phyloP scores from a whole-genome alignment of 225 moss, liverwort and hornwort species.

The Sphagnum contortum region DNA sequence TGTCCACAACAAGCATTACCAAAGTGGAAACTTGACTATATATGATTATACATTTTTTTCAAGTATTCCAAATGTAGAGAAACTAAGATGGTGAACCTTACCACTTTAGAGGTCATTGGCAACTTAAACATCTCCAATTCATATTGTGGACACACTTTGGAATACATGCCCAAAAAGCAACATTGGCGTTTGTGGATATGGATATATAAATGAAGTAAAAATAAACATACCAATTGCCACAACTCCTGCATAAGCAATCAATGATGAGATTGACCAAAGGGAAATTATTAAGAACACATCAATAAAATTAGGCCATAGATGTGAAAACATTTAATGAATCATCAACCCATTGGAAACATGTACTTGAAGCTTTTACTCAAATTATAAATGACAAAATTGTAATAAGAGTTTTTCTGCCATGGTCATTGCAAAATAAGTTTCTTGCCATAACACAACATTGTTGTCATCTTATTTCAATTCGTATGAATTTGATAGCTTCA shows the following conservation, averaged over 20 bases:
- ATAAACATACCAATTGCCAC: slow-evolving; percentile 63
- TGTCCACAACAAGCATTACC: no score
- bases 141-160: slow-evolving; percentile 44
- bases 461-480: slow-evolving; percentile 35
- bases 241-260: slow-evolving; percentile 40
- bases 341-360: neutral
- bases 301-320: no score
- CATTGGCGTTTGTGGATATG: slow-evolving; percentile 76
- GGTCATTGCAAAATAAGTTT: slow-evolving; percentile 68
- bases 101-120: slow-evolving; percentile 16
- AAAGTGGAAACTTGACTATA: no score
- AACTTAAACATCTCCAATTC: slow-evolving; percentile 7
- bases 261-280: neutral
- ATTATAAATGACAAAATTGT: slow-evolving; percentile 38
- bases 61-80: no score
- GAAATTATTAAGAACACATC: neutral
- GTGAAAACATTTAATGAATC: no score
- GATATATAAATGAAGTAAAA: slow-evolving; percentile 72
- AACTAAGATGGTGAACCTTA: neutral
- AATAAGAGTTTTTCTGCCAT: slow-evolving; percentile 78
- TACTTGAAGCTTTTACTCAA: slow-evolving; percentile 54
- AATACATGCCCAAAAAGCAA: slow-evolving; percentile 63
- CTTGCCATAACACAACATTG: slow-evolving; percentile 58
- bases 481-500: slow-evolving; percentile 19
- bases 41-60: no score